phyloP scores from a whole-genome alignment of 163 green algal genomes.

The Coccomyxa subellipsoidea region DNA sequence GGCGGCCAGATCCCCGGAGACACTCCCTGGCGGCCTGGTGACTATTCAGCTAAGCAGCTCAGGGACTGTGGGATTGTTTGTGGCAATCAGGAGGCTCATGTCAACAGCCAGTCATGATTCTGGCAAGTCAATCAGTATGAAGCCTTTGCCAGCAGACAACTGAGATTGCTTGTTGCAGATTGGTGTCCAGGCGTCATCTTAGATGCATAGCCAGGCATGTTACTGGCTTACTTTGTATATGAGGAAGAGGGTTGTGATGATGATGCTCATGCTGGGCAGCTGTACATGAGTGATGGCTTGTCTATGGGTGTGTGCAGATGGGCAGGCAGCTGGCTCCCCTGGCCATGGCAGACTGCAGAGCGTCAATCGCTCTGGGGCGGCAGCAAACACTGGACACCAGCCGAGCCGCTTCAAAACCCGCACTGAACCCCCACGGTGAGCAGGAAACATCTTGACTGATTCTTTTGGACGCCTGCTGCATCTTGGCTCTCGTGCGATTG shows the following conservation, averaged over 20 bases:
- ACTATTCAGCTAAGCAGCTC: too few relatives aligned
- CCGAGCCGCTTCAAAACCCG: neutral
- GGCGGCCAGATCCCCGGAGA: neutral
- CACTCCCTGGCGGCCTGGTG: constrained; percentile 1
- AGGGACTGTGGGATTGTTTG: too few relatives aligned
- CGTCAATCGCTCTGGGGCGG: neutral
- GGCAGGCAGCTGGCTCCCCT: neutral
- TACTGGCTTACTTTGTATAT: too few relatives aligned
- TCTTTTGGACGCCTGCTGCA: neutral
- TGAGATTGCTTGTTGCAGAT: neutral
- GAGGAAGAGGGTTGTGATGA: too few relatives aligned
- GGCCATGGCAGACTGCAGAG: neutral
- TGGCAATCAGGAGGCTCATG: too few relatives aligned
- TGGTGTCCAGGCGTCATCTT: neutral
- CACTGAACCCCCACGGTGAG: neutral
- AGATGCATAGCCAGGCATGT: neutral
- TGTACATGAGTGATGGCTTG: neutral
- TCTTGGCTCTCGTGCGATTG: too few relatives aligned
- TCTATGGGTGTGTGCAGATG: neutral
- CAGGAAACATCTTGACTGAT: neutral
- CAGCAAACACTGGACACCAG: neutral
- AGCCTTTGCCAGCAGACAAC: neutral
- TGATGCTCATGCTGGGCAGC: too few relatives aligned
- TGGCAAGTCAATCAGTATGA: neutral
- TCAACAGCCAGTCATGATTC: neutral